Evolutionary conservation across 805 yeast genomes (phyloP).

Genomic region (Lipomyces japonicus): DNA sequence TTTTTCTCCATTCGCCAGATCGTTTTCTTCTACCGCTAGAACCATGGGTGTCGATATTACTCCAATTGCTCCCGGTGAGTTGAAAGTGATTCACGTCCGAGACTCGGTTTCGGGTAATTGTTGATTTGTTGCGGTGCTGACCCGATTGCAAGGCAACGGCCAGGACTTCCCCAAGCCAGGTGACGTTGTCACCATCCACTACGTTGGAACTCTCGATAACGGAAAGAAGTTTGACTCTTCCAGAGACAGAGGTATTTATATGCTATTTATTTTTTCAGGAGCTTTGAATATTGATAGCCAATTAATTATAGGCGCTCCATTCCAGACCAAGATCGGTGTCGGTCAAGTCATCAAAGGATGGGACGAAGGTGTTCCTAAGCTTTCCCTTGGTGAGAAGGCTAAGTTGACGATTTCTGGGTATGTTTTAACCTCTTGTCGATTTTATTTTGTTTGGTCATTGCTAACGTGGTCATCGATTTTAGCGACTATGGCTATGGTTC

Average conservation of each 20-base stretch:
- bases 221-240: conserved; percentile 97
- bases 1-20: conserved; percentile 12
- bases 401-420: conserved; percentile 77
- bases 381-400: conserved; percentile 91
- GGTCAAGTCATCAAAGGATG: conserved; percentile 96
- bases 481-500: conserved; percentile 86
- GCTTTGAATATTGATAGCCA: not conserved
- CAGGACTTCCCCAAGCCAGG: conserved; percentile 80
- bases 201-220: conserved; percentile 90
- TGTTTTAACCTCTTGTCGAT: not conserved
- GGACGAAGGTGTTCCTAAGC: conserved; percentile 91
- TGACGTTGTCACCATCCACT: conserved; percentile 88
- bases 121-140: not conserved
- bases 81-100: conserved; percentile 20
- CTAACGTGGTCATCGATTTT: not conserved
- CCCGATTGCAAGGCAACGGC: conserved; percentile 60
- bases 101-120: not conserved
- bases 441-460: not conserved
- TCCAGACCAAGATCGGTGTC: conserved; percentile 90
- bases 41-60: conserved; percentile 42
- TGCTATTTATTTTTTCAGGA: not conserved
- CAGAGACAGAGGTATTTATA: conserved; percentile 62
- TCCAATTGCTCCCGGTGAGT: conserved; percentile 39
- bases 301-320: conserved; percentile 74
- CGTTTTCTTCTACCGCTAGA: conserved; percentile 17